These are phyloP conservation scores for Mucor racemosus DNA, from an alignment of 371 early-diverging fungal species.

Conservation along the genomic window DNA sequence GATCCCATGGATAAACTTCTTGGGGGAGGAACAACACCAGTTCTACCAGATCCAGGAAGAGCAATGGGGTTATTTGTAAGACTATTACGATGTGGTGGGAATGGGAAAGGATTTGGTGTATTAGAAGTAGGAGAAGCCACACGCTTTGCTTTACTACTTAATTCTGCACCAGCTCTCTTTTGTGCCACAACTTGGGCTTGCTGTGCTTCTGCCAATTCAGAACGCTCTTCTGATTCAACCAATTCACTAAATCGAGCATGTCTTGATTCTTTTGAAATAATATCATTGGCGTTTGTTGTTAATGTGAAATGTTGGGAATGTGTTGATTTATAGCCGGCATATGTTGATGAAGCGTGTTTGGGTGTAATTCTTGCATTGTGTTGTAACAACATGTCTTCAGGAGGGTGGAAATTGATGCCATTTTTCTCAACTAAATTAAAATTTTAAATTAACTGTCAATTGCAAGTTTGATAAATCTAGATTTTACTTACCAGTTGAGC, in stretches of 20 bases:
- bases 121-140: slow-evolving; percentile 16
- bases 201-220: slow-evolving; percentile 19
- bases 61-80: not conserved
- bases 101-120: slow-evolving; percentile 18
- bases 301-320: slow-evolving; percentile 12
- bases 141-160: slow-evolving; percentile 17
- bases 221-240: slow-evolving; percentile 20
- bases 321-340: slow-evolving; percentile 16
- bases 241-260: slow-evolving; percentile 16
- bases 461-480: not conserved
- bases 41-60: slow-evolving; percentile 5
- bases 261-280: slow-evolving; percentile 17
- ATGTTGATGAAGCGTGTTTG: slow-evolving; percentile 2
- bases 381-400: slow-evolving; percentile 24
- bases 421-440: slow-evolving; percentile 14
- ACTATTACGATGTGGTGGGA: slow-evolving; percentile 6
- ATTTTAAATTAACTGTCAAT: not conserved
- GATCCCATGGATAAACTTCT: slow-evolving; percentile 13
- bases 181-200: slow-evolving; percentile 16
- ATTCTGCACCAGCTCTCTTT: slow-evolving; percentile 26
- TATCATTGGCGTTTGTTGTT: slow-evolving; percentile 6
- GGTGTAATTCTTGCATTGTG: slow-evolving; percentile 19
- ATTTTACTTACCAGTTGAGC: slow-evolving; percentile 21
- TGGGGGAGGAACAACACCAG: not conserved
- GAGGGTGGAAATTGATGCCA: slow-evolving; percentile 26